Base-by-base conservation (phyloP, 352 stramenopile genomes). In the Phytophthora brassicae region DNA sequence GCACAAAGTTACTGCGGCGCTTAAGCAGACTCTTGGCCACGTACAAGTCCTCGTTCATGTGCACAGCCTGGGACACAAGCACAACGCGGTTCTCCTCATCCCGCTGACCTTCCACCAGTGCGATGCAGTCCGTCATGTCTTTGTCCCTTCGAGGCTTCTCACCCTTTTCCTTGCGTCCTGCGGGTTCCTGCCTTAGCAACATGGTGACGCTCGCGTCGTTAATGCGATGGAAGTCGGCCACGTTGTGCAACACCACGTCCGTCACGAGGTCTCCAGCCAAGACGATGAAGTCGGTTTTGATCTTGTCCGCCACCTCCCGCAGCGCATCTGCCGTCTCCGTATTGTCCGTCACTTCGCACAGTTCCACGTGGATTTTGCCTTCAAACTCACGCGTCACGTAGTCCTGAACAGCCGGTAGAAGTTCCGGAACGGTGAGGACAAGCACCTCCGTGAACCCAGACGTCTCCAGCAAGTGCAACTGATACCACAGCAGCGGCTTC, bases 171-270 rank as follows among this genome's bases (percentile, higher is more conserved):
- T 81, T 79, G n/a, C 59, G 51, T 1, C 45, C 29, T 1, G 56
- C 41, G 1, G 60, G 29, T 49, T 91, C 77, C 28, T 77, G 81
- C 44, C 88, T 85, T 28, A 91, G 72, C 49, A 94, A 51, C 82
- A 92, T 94, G n/a, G 85, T 94, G 29, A 92, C 76, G 48, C 70
- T 92, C 16, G 85, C 83, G 71, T 94, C 82, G 57, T 92, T 78
- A 60, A 92, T 89, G 44, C 85, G 82, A 62, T 94, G 85, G 48
- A 84, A 86, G 65, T 94, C 85, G 13, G 85, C 85, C 44, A 94
- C 76, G 49, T 89, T 83, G 65, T 92, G 85, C 49, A 94, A 66
- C 28, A 92, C 81, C 39, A 80, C 80, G 58, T 94, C 85, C 22
- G 85, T 94, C 36, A 92, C 73, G 6, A 94, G 66, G 55, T 94